These are phyloP conservation scores for Ensete glaucum DNA, from an alignment of 176 grass and related monocot genomes.

Conservation along the genomic window DNA sequence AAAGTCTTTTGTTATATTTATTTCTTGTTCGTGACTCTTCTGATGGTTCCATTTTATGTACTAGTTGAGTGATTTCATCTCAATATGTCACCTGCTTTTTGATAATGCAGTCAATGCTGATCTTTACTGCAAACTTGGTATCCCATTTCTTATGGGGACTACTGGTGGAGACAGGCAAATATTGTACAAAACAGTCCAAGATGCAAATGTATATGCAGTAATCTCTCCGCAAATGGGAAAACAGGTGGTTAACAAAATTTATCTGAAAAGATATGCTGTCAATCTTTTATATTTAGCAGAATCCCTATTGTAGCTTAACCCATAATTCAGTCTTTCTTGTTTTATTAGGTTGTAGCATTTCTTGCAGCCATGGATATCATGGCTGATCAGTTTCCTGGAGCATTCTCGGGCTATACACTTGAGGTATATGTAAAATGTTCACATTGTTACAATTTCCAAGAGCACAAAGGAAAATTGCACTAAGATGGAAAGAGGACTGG, in stretches of 20 bases:
- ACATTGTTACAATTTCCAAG: neutral
- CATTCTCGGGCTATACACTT: conserved; percentile 59
- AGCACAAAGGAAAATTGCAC: neutral
- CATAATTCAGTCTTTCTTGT: neutral
- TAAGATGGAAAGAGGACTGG: neutral
- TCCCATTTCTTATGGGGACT: conserved; percentile 97
- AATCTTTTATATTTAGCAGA: neutral
- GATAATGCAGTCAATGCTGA: conserved; percentile 55
- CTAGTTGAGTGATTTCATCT: conserved; percentile 3
- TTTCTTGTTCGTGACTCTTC: neutral
- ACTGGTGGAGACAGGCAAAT: conserved; percentile 58
- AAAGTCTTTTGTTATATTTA: neutral
- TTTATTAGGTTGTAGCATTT: conserved; percentile 69
- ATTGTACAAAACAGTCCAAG: conserved; percentile 65
- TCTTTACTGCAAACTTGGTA: conserved; percentile 81
- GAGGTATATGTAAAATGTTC: conserved; percentile 28
- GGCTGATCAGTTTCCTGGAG: conserved; percentile 62
- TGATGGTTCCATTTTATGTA: neutral
- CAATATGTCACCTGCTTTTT: conserved; percentile 1
- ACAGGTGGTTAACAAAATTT: conserved; percentile 27
- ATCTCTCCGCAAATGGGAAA: conserved; percentile 98
- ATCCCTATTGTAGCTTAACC: neutral
- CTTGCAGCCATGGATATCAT: conserved; percentile 66
- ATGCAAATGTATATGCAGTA: conserved; percentile 65
- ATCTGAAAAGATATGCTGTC: neutral